Conservation (phyloP, 768 basidiomycete species). For the Boletellus sp. region DNA sequence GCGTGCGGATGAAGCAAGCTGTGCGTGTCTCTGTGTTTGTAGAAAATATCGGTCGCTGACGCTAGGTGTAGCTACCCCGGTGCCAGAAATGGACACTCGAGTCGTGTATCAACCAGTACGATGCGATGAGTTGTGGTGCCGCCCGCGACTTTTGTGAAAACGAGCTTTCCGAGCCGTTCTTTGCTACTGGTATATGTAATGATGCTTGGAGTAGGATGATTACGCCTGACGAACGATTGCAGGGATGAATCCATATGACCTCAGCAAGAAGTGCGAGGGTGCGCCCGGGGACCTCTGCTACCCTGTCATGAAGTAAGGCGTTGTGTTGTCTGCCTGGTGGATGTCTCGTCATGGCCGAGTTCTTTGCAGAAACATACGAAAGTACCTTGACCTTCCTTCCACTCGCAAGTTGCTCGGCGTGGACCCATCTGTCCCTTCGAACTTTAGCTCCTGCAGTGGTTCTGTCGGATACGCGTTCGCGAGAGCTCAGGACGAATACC, state of each 20-base stretch:
- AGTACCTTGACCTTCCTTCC: slow-evolving; percentile 59
- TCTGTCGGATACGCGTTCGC: slow-evolving; percentile 49
- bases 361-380: slow-evolving; percentile 45
- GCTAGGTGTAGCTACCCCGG: slow-evolving; percentile 54
- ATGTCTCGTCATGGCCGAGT: neutral
- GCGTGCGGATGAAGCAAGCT: slow-evolving; percentile 42
- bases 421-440: slow-evolving; percentile 40
- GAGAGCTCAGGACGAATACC: slow-evolving; percentile 38
- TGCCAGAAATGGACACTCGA: slow-evolving; percentile 57
- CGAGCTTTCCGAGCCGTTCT: slow-evolving; percentile 34
- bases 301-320: slow-evolving; percentile 43
- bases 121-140: slow-evolving; percentile 63
- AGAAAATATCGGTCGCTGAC: neutral
- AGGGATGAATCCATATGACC: slow-evolving; percentile 64
- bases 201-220: slow-evolving; percentile 3
- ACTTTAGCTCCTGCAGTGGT: slow-evolving; percentile 40
- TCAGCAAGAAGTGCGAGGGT: slow-evolving; percentile 58
- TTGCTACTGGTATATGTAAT: slow-evolving; percentile 30
- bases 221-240: neutral
- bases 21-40: slow-evolving; percentile 21
- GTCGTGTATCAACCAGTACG: slow-evolving; percentile 64
- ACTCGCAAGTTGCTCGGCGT: slow-evolving; percentile 61
- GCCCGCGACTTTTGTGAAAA: slow-evolving; percentile 63
- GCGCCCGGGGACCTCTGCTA: slow-evolving; percentile 54
- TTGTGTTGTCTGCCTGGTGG: neutral